Evolutionary conservation across 306 rosid genomes (phyloP).

Genomic region (Acacia melanoxylon): DNA sequence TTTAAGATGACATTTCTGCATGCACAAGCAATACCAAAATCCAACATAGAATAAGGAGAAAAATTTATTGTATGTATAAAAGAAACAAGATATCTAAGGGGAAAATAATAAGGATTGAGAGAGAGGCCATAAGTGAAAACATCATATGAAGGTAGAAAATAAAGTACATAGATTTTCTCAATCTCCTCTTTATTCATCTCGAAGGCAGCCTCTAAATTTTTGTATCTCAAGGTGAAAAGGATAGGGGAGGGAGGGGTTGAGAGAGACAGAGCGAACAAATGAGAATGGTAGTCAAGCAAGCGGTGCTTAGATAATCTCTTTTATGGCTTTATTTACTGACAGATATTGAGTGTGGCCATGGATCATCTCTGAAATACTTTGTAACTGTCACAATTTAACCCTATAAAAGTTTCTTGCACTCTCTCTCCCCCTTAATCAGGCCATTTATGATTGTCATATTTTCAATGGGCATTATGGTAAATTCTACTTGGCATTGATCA

Average conservation of each 20-base stretch:
- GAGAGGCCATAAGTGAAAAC: background rate
- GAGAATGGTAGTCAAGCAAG: too few relatives aligned
- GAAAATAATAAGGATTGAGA: background rate
- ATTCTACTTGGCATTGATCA: background rate
- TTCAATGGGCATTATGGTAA: background rate
- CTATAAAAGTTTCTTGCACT: background rate
- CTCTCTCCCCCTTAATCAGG: too few relatives aligned
- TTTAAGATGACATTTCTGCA: conserved; percentile 88
- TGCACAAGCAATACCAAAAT: conserved; percentile 45
- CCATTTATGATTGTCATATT: background rate
- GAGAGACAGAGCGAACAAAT: background rate
- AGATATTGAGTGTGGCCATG: conserved; percentile 7
- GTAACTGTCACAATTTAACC: conserved; percentile 14
- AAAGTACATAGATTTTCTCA: conserved; percentile 87
- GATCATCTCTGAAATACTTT: background rate
- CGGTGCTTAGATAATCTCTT: too few relatives aligned
- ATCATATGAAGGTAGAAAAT: background rate
- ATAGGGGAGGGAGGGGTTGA: background rate
- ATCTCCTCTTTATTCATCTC: conserved; percentile 94
- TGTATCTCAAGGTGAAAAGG: conserved; percentile 41
- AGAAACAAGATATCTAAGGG: background rate
- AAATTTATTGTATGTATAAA: conserved; percentile 1
- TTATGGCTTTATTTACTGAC: too few relatives aligned
- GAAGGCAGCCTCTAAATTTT: conserved; percentile 32
- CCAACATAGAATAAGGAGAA: conserved; percentile 32